A percentile compares a stretch with the other conserved stretches of the same genome.
Evolutionary conservation across 495 filamentous ascomycete species (phyloP).

Genomic region (Pyrenopolyporus hunteri): DNA sequence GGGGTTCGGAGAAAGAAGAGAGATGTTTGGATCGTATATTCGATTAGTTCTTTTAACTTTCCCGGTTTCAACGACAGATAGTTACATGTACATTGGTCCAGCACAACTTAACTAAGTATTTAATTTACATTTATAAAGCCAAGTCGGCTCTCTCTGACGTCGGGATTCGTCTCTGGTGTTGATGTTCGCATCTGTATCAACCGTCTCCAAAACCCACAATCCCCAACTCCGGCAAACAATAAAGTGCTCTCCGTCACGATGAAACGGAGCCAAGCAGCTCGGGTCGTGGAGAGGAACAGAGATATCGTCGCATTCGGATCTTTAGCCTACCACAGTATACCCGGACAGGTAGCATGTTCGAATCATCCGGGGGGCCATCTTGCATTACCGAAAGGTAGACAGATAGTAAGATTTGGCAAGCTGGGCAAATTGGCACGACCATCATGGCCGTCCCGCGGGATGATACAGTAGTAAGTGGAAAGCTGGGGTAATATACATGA

Average conservation of each 20-base stretch:
- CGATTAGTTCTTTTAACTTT: conserved; percentile 16
- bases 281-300: conserved; percentile 28
- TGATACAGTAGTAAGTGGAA: conserved; percentile 24
- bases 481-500: conserved; percentile 32
- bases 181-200: conserved; percentile 3
- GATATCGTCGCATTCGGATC: conserved; percentile 35
- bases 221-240: conserved; percentile 22
- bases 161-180: conserved; percentile 1
- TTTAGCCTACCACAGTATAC: conserved; percentile 34
- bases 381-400: conserved; percentile 32
- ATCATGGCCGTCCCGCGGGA: conserved; percentile 22
- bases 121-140: conserved; percentile 32
- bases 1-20: neutral
- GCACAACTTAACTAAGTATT: conserved; percentile 29
- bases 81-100: conserved; percentile 11
- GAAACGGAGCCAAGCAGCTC: conserved; percentile 33
- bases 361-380: conserved; percentile 31
- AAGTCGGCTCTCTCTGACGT: conserved; percentile 13
- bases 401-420: conserved; percentile 19
- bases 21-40: conserved; percentile 1
- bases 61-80: conserved; percentile 16
- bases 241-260: conserved; percentile 12
- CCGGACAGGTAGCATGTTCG: conserved; percentile 19
- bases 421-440: conserved; percentile 19
- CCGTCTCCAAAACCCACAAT: conserved; percentile 8